These are phyloP conservation scores for Tricholomella constricta DNA, from an alignment of 768 basidiomycete genomes.

Conservation along the genomic window DNA sequence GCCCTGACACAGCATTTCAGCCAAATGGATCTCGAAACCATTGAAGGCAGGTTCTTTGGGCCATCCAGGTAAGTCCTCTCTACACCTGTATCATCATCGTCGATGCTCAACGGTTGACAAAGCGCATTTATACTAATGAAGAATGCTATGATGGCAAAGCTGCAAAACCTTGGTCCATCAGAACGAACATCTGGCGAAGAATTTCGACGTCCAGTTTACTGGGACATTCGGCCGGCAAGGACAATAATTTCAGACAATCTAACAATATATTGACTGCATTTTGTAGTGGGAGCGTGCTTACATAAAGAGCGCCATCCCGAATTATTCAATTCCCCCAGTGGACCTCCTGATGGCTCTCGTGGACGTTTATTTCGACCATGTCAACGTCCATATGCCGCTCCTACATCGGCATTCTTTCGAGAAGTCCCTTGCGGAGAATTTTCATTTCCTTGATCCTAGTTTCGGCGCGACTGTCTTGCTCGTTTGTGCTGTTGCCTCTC, in stretches of 20 bases:
- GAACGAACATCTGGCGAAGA: slow-evolving; percentile 27
- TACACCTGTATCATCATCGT: background rate
- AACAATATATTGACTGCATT: background rate
- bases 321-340: slow-evolving; percentile 47
- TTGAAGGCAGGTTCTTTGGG: background rate
- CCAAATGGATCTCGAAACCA: background rate
- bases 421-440: slow-evolving; percentile 42
- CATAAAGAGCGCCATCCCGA: slow-evolving; percentile 11
- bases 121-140: slow-evolving; percentile 53
- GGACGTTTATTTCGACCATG: slow-evolving; percentile 59
- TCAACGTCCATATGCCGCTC: slow-evolving; percentile 63
- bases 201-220: slow-evolving; percentile 34
- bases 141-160: slow-evolving; percentile 41
- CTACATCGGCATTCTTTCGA: slow-evolving; percentile 74
- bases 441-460: slow-evolving; percentile 47
- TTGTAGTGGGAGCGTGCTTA: slow-evolving; percentile 37
- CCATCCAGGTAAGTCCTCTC: background rate
- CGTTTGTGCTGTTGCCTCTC: slow-evolving; percentile 68
- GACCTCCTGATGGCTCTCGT: slow-evolving; percentile 55
- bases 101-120: slow-evolving; percentile 35
- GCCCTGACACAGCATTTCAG: background rate
- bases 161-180: background rate
- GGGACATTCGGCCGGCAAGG: slow-evolving; percentile 33
- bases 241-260: slow-evolving; percentile 10
- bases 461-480: slow-evolving; percentile 65